Evolutionary conservation across 2,329 filamentous ascomycete species (phyloP).

Genomic region (Aplosporella prunicola): DNA sequence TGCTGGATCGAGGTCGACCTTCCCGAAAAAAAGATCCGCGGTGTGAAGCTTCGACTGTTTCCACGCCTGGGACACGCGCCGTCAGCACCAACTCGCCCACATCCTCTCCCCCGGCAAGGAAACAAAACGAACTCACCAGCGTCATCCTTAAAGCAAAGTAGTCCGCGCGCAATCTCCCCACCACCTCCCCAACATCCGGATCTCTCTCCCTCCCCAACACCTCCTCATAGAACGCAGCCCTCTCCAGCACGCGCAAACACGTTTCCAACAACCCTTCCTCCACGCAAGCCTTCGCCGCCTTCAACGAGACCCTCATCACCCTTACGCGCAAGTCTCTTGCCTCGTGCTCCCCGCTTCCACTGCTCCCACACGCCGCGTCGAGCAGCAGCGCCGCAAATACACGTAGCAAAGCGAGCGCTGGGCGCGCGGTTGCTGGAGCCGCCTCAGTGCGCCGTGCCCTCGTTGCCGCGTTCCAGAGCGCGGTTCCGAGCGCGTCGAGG

Average conservation of each 20-base stretch:
- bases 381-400: constrained; percentile 60
- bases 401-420: constrained; percentile 10
- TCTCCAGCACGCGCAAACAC: constrained; percentile 54
- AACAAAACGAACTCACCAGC: constrained; percentile 49
- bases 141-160: constrained; percentile 58
- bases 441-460: constrained; percentile 31
- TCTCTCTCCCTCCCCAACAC: constrained; percentile 17
- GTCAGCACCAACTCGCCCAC: constrained; percentile 2
- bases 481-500: constrained; percentile 47
- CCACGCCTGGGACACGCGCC: constrained; percentile 51
- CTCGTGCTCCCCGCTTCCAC: neutral
- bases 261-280: constrained; percentile 48
- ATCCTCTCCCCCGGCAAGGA: neutral
- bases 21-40: constrained; percentile 67
- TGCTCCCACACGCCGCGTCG: constrained; percentile 25
- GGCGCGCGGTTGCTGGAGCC: neutral
- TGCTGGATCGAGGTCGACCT: constrained; percentile 43
- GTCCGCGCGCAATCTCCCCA: constrained; percentile 43
- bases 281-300: constrained; percentile 54
- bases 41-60: constrained; percentile 62
- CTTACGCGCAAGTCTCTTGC: constrained; percentile 33
- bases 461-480: constrained; percentile 59
- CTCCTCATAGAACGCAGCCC: constrained; percentile 46
- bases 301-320: constrained; percentile 58
- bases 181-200: constrained; percentile 16